Base-by-base conservation (phyloP, 768 basidiomycete genomes). In the Boletus eberwhitei region DNA sequence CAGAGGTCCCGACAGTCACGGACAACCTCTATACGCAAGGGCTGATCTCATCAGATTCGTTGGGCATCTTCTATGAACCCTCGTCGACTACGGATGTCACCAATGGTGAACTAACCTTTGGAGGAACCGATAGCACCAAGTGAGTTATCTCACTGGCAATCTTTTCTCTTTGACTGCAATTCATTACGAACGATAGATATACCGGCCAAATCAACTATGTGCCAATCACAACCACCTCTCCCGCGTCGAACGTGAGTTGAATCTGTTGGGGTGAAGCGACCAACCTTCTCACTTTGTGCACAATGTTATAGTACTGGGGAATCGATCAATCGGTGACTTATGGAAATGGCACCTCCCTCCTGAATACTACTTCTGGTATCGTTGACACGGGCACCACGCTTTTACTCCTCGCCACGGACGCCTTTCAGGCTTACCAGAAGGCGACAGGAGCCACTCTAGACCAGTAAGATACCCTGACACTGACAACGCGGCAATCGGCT, bases 41-140 rank as follows among this genome's bases (percentile, higher is more conserved):
- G 11, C 67, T 66, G 3, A 84, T 85, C 55, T 44, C 73, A 14
- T 59, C 69, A 13, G 68, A 80, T 57, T 72, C 74, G 4, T 70
- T 84, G 51, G 80, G 79, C 5, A 79, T 83, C 62, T 83, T 73
- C 48, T 85, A 77, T 60, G 65, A 73, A 53, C 83, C 82, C 14
- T 77, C 79, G 5, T 78, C 78, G 1, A 48, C 60, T 9, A 42
- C 59, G 4, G 53, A 60, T 12, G 64, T 67, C 12, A 59, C 71
- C 32, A 83, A 84, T 57, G 83, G 83, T 45, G 81, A 84, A 62
- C 70, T 86, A 22, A 76, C 73, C 8, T 82, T 84, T 54, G 84
- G 84, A 45, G 75, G 75, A 8, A 69, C 74, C n/a, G 83, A 84
- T 58, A 57, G 57, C 5, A 61, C 68, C 48, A 82, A 78, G 78